Evolutionary conservation across 805 yeast species (phyloP), one percentile per base, ranked within the genome.

Genomic region (Yarrowia sp.): DNA sequence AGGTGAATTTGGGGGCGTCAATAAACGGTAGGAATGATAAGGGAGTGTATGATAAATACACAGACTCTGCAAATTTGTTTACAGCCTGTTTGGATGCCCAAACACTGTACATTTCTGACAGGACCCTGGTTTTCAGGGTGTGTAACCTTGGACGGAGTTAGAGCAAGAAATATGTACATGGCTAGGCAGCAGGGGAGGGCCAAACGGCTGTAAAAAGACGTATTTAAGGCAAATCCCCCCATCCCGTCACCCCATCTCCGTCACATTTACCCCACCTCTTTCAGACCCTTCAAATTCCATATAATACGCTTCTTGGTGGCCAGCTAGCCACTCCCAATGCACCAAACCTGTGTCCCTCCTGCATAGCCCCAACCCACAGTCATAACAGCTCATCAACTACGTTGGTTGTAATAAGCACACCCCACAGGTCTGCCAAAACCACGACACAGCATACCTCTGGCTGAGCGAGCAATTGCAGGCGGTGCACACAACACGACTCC

Each of bases 351-450:
- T 48, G 55, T 15, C 39, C 42, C 61, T 51, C 61, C 61, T 55
- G 61, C 61, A 55, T 55, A 55, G 61, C 61, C 61, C 61, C 61
- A 55, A 55, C 61, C 61, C 61, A 55, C 61, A 55, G 47, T 55
- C 47, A 41, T 39, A 55, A 55, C 61, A 55, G 61, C 61, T 55
- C 61, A 55, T 55, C 61, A 55, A 55, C 61, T 55, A 55, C 43
- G 33, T 18, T 36, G 33, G 43, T 51, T 15, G 41, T 33, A 17
- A 33, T 35, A 48, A 48, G 55, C 55, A 48, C 55, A 33, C 28
- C 31, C 7, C 43, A 36, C 43, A 41, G 58, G 58, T 51, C 58
- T 18, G 58, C 35, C 35, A n/a, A 32, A 38, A 36, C 45, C 61
- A 39, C 61, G 47, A 55, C 61, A 39, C 45, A 41, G 61, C 61